Evolutionary conservation across 2,329 filamentous ascomycete genomes (phyloP), one percentile per base, ranked within the genome.

Genomic region (Volutella citrinella): DNA sequence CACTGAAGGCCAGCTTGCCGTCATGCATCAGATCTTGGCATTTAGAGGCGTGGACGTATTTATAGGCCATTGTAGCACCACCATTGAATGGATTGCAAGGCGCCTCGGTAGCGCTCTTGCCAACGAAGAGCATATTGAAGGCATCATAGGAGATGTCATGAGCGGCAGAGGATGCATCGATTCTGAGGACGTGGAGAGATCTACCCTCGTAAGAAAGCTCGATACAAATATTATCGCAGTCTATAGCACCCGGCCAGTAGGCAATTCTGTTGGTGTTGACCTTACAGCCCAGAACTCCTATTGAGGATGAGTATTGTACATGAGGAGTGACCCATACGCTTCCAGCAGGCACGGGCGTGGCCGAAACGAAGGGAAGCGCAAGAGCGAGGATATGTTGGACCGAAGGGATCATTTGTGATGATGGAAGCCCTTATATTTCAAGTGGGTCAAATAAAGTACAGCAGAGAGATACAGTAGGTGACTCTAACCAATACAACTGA

Each of bases 121-220:
- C 73, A 19, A 65, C 70, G 43, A 56, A 53, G 21, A 78, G 68
- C 46, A 70, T 70, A 60, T 75, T 76, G 70, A 71, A 79, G 22
- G 74, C 73, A 41, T 78, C 73, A 60, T 78, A 79, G 34, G 61
- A 68, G 57, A 79, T 68, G 55, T 79, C 75, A 55, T 74, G 54
- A 29, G 74, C 73, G 25, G 72, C 72, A 28, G 60, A 63, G 1
- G 72, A 77, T 28, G 60, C 55, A 59, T 78, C 74, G 45, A 78
- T 60, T 50, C 66, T 67, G 32, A 79, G 65, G 32, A 87, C 72
- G 46, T 76, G 65, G 32, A 80, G 56, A 26, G 57, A 62, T 35
- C 70, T 67, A 34, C 56, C 68, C 27, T 56, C 57, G 51, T 69
- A 60, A 32, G 58, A 64, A 35, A 78, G 57, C 51, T 67, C 66